Evolutionary conservation across 305 asterid genomes (phyloP).

Genomic region (Nicotiana rustica): DNA sequence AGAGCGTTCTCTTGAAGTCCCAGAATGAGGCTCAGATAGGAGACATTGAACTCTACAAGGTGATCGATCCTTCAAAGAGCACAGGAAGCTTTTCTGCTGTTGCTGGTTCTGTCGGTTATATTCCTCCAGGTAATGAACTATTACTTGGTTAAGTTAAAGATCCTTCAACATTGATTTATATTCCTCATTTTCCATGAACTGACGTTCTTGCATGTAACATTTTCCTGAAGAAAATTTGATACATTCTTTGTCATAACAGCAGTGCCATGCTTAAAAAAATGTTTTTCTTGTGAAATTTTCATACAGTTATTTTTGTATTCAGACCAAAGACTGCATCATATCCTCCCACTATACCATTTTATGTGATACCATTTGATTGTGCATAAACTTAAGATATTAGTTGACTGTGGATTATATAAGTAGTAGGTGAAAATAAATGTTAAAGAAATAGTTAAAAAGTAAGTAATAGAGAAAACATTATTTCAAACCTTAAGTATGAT

Average conservation of each 20-base stretch:
- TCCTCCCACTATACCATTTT: no score
- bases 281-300: background rate
- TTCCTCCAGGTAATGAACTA: conserved; percentile 75
- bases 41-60: conserved; percentile 85
- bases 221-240: background rate
- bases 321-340: background rate
- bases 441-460: no score
- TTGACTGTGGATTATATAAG: no score
- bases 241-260: background rate
- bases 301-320: background rate
- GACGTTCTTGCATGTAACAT: background rate
- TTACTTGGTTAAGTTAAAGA: background rate
- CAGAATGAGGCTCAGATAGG: conserved; percentile 78
- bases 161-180: background rate
- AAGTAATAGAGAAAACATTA: no score
- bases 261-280: background rate
- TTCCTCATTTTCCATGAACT: background rate
- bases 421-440: no score
- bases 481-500: no score
- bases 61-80: conserved; percentile 83
- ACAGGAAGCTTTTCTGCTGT: conserved; percentile 79
- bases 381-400: no score
- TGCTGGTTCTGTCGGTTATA: conserved; percentile 86
- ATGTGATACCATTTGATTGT: no score
- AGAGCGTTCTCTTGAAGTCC: conserved; percentile 69